Evolutionary conservation across 2,329 filamentous ascomycete species (phyloP).

Genomic region (Biscogniauxia sp.): DNA sequence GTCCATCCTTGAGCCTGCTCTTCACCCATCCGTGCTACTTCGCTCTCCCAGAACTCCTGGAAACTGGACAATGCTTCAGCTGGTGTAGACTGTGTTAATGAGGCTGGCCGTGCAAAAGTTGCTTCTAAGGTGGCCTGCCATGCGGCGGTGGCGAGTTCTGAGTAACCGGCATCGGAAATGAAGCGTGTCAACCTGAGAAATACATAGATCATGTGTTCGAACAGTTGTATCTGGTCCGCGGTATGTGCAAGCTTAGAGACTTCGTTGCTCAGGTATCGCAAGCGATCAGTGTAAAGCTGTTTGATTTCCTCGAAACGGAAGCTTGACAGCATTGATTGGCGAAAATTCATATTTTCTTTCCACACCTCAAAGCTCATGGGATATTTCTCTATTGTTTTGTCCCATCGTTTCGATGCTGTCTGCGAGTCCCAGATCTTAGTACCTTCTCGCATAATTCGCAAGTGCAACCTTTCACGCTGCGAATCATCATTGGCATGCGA

Average conservation of each 20-base stretch:
- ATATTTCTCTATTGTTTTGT: constrained; percentile 54
- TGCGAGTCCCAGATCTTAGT: constrained; percentile 69
- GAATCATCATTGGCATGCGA: constrained; percentile 46
- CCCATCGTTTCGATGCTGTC: constrained; percentile 63
- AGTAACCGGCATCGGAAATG: constrained; percentile 72
- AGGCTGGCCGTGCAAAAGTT: constrained; percentile 57
- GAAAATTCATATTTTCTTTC: constrained; percentile 69
- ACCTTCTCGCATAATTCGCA: constrained; percentile 72
- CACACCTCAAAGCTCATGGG: constrained; percentile 64
- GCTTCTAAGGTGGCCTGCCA: constrained; percentile 84
- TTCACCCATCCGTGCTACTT: constrained; percentile 77
- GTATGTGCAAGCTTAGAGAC: constrained; percentile 5
- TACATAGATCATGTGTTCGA: constrained; percentile 60
- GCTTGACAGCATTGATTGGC: constrained; percentile 63
- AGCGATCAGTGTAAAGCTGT: constrained; percentile 55
- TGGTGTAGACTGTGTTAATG: constrained; percentile 25
- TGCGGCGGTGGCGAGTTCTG: constrained; percentile 70
- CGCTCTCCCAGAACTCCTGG: constrained; percentile 82
- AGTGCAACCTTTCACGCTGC: constrained; percentile 59
- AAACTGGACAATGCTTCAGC: constrained; percentile 45
- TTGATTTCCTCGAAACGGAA: constrained; percentile 70
- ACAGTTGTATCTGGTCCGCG: constrained; percentile 18
- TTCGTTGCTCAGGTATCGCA: constrained; percentile 39
- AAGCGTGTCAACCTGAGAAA: constrained; percentile 73
- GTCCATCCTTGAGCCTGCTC: constrained; percentile 67